Evolutionary conservation across 495 filamentous ascomycete genomes (phyloP), one percentile per base, ranked within the genome.

Genomic region (Aspergillus panamensis): DNA sequence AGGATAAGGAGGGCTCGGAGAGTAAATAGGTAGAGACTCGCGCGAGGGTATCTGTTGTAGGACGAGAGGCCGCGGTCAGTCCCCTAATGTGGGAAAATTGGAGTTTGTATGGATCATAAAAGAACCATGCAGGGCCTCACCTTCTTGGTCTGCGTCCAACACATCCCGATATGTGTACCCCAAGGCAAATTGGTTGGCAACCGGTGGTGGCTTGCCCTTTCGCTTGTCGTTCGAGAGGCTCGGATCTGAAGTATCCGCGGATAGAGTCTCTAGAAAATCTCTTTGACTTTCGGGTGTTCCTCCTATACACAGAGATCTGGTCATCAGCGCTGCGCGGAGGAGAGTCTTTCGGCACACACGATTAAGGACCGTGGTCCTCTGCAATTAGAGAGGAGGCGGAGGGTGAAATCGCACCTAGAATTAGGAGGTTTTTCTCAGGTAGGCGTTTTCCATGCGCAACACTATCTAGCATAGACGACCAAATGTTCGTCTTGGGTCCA

Each of bases 81-180:
- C 40, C 16, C 14, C 14, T 16, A 17, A n/a, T 12, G 40, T n/a
- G 14, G 25, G 45, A 14, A 43, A 7, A 30, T 33, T n/a, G n/a
- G n/a, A n/a, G n/a, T n/a, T n/a, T n/a, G n/a, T n/a, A n/a, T n/a
- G n/a, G n/a, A n/a, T n/a, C n/a, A n/a, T n/a, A n/a, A n/a, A n/a
- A n/a, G 31, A 14, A 62, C 16, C 13, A 42, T 10, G 17, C 14
- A 48, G 16, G 19, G 33, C 35, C 65, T 60, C 68, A 91, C 89
- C 90, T 83, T 97, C 93, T 65, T 95, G 91, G 68, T 97, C 93
- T 53, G 91, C 87, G 76, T 97, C 93, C 31, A 96, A 77, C 40
- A 97, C 91, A 75, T 97, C 92, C 67, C 91, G 88, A 70, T 96
- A 97, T 49, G 93, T 96, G 71, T 97, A 97, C 48, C 93, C 93